Conservation (phyloP, 352 stramenopile species). For the Globisporangium splendens region DNA sequence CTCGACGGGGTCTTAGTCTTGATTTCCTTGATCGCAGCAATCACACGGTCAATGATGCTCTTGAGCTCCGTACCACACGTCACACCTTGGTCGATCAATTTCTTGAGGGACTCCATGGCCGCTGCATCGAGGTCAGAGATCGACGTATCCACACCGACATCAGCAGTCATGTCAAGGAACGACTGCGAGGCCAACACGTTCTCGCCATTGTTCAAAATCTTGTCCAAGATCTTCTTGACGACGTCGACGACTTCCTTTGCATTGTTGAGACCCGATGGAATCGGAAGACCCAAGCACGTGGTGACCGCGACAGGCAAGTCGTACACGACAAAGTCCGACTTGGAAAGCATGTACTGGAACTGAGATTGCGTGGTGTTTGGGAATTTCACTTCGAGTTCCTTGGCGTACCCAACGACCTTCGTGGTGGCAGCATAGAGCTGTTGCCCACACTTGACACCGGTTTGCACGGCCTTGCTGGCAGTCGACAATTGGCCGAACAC, state of each 20-base stretch:
- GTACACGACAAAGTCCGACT: constrained; percentile 50
- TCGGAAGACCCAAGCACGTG: constrained; percentile 34
- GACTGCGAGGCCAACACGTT: constrained; percentile 20
- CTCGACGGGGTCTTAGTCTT: constrained; percentile 24
- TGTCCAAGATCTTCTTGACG: constrained; percentile 14
- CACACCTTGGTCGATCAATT: constrained; percentile 31
- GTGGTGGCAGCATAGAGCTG: constrained; percentile 44
- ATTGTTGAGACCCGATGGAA: constrained; percentile 3
- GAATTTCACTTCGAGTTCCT: constrained; percentile 27
- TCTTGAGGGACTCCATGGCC: constrained; percentile 13
- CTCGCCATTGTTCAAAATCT: constrained; percentile 34
- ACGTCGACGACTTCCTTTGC: constrained; percentile 7
- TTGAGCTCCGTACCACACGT: constrained; percentile 50
- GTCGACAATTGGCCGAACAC: constrained; percentile 46
- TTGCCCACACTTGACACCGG: constrained; percentile 41
- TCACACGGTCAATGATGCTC: constrained; percentile 42
- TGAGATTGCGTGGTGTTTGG: constrained; percentile 48
- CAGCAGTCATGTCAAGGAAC: constrained; percentile 30
- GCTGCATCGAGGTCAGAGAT: neutral
- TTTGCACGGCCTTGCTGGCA: constrained; percentile 40
- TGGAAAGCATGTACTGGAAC: constrained; percentile 44
- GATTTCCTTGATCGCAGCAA: constrained; percentile 31
- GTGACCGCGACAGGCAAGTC: constrained; percentile 49
- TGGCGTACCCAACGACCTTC: constrained; percentile 38
- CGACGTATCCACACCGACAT: neutral